Conservation (phyloP, 1,284 basidiomycete genomes). For the Golubevia pallescens region DNA sequence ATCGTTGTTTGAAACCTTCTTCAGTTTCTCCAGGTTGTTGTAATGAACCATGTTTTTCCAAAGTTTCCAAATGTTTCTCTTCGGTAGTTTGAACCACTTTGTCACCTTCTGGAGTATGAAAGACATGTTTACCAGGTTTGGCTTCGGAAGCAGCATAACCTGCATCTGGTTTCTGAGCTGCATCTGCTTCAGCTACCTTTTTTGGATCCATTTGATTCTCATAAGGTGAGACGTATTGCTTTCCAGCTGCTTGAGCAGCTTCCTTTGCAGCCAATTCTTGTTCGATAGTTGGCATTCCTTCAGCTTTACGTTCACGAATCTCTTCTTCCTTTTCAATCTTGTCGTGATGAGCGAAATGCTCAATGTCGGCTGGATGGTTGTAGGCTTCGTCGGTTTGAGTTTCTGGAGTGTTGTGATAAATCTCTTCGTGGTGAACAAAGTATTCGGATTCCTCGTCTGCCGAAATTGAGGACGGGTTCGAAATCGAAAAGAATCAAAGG, state of each 20-base stretch:
- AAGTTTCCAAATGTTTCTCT: background rate
- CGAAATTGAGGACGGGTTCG: background rate
- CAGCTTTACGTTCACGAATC: slow-evolving; percentile 54
- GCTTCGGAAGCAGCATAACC: slow-evolving; percentile 51
- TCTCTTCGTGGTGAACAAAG: slow-evolving; percentile 70
- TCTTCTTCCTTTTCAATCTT: slow-evolving; percentile 60
- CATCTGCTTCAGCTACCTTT: slow-evolving; percentile 36
- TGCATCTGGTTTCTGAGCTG: slow-evolving; percentile 26
- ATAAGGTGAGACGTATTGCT: slow-evolving; percentile 51
- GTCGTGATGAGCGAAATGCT: slow-evolving; percentile 58
- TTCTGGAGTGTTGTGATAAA: slow-evolving; percentile 92
- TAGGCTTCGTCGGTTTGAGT: slow-evolving; percentile 96
- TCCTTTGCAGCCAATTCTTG: slow-evolving; percentile 44
- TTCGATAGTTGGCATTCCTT: slow-evolving; percentile 56
- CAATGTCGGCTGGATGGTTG: slow-evolving; percentile 74
- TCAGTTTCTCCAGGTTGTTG: slow-evolving; percentile 18
- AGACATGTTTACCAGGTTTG: slow-evolving; percentile 49
- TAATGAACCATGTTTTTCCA: background rate
- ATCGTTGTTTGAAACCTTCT: slow-evolving; percentile 34
- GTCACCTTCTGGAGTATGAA: slow-evolving; percentile 52
- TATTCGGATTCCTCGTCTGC: slow-evolving; percentile 62
- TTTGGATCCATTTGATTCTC: slow-evolving; percentile 46
- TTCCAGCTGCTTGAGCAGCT: slow-evolving; percentile 39
- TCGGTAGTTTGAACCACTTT: slow-evolving; percentile 40
- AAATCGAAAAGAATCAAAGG: no score